Evolutionary conservation across 441 rosid genomes (phyloP).

Genomic region (Oxalis stricta): DNA sequence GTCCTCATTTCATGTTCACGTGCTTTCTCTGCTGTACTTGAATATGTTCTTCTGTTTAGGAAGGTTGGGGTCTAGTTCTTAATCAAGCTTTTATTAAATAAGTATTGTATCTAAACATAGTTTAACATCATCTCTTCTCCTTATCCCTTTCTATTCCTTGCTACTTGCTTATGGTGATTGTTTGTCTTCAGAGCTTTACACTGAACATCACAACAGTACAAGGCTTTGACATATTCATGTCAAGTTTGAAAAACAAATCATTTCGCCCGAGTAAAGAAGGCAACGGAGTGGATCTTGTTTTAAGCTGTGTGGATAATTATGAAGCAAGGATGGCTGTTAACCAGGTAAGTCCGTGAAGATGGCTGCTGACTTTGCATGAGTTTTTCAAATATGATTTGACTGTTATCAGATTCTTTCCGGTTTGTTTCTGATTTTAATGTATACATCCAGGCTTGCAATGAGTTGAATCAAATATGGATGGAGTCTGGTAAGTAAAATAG

Average conservation of each 20-base stretch:
- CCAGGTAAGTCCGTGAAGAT: conserved; percentile 86
- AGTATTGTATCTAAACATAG: no score
- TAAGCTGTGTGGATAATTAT: conserved; percentile 95
- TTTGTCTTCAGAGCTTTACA: conserved; percentile 58
- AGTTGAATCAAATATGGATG: conserved; percentile 91
- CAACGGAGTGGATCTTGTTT: conserved; percentile 81
- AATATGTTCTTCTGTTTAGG: no score
- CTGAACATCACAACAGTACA: conserved; percentile 80
- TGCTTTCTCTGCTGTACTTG: no score
- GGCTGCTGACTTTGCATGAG: no score
- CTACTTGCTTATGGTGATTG: neutral
- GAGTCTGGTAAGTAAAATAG: conserved; percentile 56
- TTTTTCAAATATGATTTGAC: neutral
- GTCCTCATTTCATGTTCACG: no score
- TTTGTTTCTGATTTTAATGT: conserved; percentile 6
- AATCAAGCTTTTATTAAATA: no score
- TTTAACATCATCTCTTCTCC: no score
- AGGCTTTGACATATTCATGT: conserved; percentile 81
- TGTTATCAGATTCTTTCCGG: neutral
- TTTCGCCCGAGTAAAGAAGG: conserved; percentile 62
- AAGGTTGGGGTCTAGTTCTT: no score
- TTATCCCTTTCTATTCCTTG: neutral
- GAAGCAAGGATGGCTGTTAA: conserved; percentile 99
- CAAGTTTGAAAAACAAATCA: conserved; percentile 60
- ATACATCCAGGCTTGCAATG: conserved; percentile 77